Conservation (phyloP, 2,329 filamentous ascomycete species). For the Monosporascus sp. region DNA sequence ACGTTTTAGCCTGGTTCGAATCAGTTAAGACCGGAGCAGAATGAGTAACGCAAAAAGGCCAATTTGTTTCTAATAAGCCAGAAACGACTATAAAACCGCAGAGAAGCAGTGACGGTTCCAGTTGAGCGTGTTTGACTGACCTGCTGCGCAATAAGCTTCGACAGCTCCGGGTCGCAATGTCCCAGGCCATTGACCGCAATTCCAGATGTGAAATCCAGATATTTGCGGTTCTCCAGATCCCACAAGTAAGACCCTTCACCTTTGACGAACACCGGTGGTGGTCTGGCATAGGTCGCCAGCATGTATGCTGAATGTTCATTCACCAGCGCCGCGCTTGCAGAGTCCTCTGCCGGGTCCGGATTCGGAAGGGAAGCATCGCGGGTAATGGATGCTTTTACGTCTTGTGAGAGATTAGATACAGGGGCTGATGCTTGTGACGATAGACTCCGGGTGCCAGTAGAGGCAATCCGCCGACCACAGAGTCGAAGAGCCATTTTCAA, state of each 20-base stretch:
- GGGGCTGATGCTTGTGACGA: conserved; percentile 18
- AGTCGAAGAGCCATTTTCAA: conserved; percentile 22
- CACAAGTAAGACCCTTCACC: conserved; percentile 84
- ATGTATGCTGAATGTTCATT: conserved; percentile 77
- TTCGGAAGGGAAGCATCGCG: conserved; percentile 25
- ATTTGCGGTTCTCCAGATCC: conserved; percentile 83
- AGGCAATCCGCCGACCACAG: conserved; percentile 13
- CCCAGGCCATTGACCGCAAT: conserved; percentile 94
- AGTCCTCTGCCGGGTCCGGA: conserved; percentile 25
- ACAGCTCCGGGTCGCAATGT: conserved; percentile 78
- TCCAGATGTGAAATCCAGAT: conserved; percentile 91
- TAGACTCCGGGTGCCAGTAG: conserved; percentile 14
- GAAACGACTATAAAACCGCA: no score
- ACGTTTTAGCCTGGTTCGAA: conserved; percentile 53
- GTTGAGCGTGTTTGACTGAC: conserved; percentile 32
- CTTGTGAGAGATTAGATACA: conserved; percentile 20
- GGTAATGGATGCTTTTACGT: conserved; percentile 17
- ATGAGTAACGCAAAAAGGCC: background rate
- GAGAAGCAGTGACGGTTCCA: background rate
- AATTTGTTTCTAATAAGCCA: no score
- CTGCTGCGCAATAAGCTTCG: conserved; percentile 72
- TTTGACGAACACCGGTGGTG: conserved; percentile 81
- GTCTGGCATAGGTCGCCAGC: conserved; percentile 92
- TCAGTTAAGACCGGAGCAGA: background rate
- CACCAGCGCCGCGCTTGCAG: conserved; percentile 63